phyloP scores from a whole-genome alignment of 73 alveolate species.

The Tetrahymena thermophila region DNA sequence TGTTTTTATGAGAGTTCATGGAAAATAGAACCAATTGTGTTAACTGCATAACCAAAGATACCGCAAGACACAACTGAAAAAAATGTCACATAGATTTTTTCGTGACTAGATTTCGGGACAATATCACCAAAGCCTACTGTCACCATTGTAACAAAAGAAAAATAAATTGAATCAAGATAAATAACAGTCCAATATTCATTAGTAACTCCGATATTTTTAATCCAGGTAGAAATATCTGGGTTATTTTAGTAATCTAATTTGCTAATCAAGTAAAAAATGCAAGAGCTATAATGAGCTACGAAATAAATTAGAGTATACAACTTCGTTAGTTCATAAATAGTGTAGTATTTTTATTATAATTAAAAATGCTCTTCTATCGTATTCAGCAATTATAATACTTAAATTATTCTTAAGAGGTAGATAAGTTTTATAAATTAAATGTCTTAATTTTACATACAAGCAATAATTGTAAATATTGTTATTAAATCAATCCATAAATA shows the following conservation, averaged over 20 bases:
- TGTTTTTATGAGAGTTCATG: neutral
- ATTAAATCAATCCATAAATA: neutral
- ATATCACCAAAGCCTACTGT: conserved; percentile 46
- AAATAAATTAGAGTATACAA: neutral
- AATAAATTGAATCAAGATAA: conserved; percentile 29
- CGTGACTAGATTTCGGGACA: conserved; percentile 21
- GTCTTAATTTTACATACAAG: neutral
- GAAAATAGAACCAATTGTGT: conserved; percentile 16
- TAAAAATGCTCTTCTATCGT: neutral
- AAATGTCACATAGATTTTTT: conserved; percentile 15
- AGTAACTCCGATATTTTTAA: neutral
- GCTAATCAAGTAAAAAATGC: neutral
- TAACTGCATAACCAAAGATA: conserved; percentile 30
- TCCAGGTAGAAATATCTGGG: conserved; percentile 6
- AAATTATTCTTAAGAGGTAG: neutral
- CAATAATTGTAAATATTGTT: neutral
- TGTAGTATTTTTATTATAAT: neutral
- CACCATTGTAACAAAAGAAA: conserved; percentile 30
- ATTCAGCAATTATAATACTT: neutral
- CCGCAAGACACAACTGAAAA: conserved; percentile 39
- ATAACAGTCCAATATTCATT: conserved; percentile 16
- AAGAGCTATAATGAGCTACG: neutral
- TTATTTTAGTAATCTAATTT: neutral
- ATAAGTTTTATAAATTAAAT: neutral
- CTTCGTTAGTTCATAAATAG: neutral